Conservation (phyloP, 805 yeast genomes). For the Schwanniomyces vanrijiae region DNA sequence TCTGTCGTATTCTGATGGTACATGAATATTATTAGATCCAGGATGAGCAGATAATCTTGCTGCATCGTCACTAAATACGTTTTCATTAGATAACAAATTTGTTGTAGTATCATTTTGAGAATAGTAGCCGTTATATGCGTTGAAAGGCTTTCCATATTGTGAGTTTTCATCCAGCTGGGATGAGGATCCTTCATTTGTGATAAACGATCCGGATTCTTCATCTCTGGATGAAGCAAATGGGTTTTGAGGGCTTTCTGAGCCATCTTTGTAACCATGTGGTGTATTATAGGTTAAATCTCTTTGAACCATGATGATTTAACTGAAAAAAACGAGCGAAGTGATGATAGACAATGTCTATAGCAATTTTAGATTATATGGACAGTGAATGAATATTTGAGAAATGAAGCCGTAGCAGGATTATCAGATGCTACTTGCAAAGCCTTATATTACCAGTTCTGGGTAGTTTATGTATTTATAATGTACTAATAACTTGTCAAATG, state of each 20-base stretch:
- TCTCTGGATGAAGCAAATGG: conserved; percentile 10
- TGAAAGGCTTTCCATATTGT: conserved; percentile 7
- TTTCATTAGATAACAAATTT: conserved; percentile 9
- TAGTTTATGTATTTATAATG: neutral
- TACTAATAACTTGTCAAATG: neutral
- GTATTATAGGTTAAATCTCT: conserved; percentile 17
- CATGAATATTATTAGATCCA: conserved; percentile 21
- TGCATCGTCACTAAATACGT: conserved; percentile 9
- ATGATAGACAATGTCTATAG: neutral
- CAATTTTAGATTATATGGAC: neutral
- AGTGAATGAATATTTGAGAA: neutral
- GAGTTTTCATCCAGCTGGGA: conserved; percentile 8
- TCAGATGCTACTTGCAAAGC: neutral
- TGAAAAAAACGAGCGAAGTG: neutral
- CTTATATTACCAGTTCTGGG: neutral
- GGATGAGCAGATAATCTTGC: conserved; percentile 1
- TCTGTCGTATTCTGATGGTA: conserved; percentile 63
- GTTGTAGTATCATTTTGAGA: conserved; percentile 38
- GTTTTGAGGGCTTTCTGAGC: conserved; percentile 4
- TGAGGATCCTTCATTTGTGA: conserved; percentile 6
- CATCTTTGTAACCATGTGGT: conserved; percentile 16
- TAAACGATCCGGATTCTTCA: conserved; percentile 8
- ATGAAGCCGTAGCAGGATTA: neutral
- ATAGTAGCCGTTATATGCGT: conserved; percentile 43
- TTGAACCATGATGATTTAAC: conserved; percentile 6